Base-by-base conservation (phyloP, 768 basidiomycete species). In the Vishniacozyma victoriae region DNA sequence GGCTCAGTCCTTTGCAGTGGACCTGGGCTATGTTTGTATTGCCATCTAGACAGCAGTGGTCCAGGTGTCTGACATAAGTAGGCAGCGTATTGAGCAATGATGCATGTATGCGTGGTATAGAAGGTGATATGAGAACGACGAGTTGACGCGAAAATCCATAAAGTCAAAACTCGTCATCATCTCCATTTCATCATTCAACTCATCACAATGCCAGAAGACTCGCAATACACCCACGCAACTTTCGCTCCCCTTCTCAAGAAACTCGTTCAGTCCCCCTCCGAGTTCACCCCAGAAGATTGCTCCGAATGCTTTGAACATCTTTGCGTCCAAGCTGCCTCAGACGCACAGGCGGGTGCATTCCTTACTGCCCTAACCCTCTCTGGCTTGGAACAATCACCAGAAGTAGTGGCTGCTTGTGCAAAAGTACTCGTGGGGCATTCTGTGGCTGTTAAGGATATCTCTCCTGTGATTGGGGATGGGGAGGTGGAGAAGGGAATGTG, bases 321-420 rank as follows among this genome's bases (percentile, higher is more conserved):
- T 14, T 66, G 67, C 36, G 52, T 54, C 5, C 43, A 54, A n/a
- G 67, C 52, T 19, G 69, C 71, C 5, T 53, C 62, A 11, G 71
- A 71, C 12, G 71, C 71, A 7, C 69, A 70, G 57, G 81, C 91
- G 46, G 91, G 90, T 16, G 83, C 91, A 1, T 93, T 96, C 72
- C 76, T 99, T 39, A 83, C 87, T 0, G 88, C 89, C 3, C 74
- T 90, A 31, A 87, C 91, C 49, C 75, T 90, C 44, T 81, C 85
- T 40, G 82, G 82, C 29, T 74, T 90, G 25, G 93, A 95, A 53
- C 73, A 80, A 16, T 76, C 82, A 24, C 80, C 89, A 16, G 83
- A 85, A 22, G 80, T 82, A 23, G 80, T 97, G 31, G 82, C 83
- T 1, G 84, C 83, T 0, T 87, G 87, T 2, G 90, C 90, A 1